Base-by-base conservation (phyloP, 805 yeast genomes). In the Pichia heedii region DNA sequence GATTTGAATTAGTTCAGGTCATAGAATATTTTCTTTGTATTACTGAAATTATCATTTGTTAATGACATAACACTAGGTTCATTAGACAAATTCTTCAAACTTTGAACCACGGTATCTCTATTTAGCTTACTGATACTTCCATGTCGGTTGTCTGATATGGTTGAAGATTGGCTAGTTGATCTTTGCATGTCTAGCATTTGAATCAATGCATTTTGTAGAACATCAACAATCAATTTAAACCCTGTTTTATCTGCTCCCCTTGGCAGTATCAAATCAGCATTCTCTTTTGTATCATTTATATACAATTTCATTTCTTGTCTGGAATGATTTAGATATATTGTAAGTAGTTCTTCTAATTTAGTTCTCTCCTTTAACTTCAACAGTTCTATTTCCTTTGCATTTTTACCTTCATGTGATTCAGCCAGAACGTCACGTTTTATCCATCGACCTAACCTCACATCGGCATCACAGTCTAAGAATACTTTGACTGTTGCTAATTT, bases 391-490 rank as follows among this genome's bases (percentile, higher is more conserved):
- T 39, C 37, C n/a, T 20, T 24, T 7, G 7, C 34, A 1, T 20
- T 12, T 35, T 22, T 21, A 51, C 24, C 15, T 2, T 8, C 13
- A 30, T 27, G 13, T 35, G 22, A 16, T n/a, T 38, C 39, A 11
- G 11, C 3, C 18, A 46, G 22, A 13, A 62, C 50, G 27, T 60
- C 66, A 38, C 64, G 50, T 43, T 69, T 65, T 38, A 85, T 81
- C 83, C 93, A 77, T 50, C 95, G 73, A n/a, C 86, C 79, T 34
- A 89, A 65, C 43, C 96, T 65, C 5, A 83, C 77, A 60, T 89
- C 97, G 1, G 90, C 78, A 61, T 89, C 97, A 48, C 87, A 74
- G 51, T 85, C 93, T 15, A 89, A 70, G 53, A 81, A 89, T 2
- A 89, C 76, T 55, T 77, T 81, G 50, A 88, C 67, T 1, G 76